Evolutionary conservation across 495 filamentous ascomycete genomes (phyloP), one percentile per base, ranked within the genome.

Genomic region (Neurospora sp.): DNA sequence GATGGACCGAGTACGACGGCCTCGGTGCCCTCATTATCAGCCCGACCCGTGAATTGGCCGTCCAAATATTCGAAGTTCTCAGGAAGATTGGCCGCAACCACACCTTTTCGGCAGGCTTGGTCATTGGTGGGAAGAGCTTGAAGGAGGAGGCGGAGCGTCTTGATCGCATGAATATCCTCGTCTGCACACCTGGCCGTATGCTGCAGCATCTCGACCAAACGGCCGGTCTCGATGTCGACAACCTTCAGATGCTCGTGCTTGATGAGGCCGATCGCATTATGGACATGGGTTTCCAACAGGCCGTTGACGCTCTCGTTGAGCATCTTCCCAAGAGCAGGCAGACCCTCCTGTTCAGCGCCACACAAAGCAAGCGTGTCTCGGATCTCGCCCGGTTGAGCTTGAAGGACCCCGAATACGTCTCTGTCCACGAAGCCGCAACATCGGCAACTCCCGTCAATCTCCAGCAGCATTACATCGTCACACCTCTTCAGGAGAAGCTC

Each of bases 241-340:
- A 96, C 80, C 78, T 99, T 70, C 92, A 96, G 81, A 92, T 98
- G 80, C 85, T 99, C 39, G 96, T 98, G 5, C 85, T 99, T 73
- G 96, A 99, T 76, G 96, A 99, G 79, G 96, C 96, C 4, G 96
- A 99, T 79, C 88, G 96, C 40, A 98, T 98, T 75, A 88, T 99
- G 86, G 96, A 99, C 80, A 96, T 98, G 94, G 96, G 96, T 12
- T 99, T 99, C 80, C 92, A 97, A 80, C 85, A 87, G 16, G 92
- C 93, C 0, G 89, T 99, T 16, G 96, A 99, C 81, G 96, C 96
- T 4, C 94, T 99, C 48, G 82, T 99, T 40, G 93, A 96, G 70
- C 95, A 98, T 81, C 86, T 99, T 1, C 96, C 96, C 2, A 91
- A 90, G 76, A 84, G 89, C 45, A 87, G 96, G 72, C 96, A 99